These are phyloP conservation scores for Gossypium ekmanianum DNA, from an alignment of 345 rosid species.

Conservation along the genomic window DNA sequence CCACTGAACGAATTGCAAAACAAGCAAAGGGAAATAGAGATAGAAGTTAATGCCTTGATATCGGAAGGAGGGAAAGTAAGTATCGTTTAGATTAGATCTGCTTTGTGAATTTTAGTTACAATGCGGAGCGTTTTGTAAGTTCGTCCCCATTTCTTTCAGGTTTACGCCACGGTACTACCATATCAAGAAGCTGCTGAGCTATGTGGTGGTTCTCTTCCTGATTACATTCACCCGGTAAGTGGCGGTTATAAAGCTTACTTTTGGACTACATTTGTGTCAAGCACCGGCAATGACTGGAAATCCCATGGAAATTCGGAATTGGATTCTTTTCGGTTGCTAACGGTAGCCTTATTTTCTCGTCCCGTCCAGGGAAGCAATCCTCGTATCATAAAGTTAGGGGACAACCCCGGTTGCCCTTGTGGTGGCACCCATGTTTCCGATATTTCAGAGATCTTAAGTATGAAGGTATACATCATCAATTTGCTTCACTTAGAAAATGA, in stretches of 20 bases:
- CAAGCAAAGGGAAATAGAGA: constrained; percentile 59
- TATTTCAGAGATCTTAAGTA: constrained; percentile 58
- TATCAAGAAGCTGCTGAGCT: constrained; percentile 61
- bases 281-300: background rate
- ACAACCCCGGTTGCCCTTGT: constrained; percentile 72
- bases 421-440: constrained; percentile 88
- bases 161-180: constrained; percentile 49
- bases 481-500: constrained; percentile 4
- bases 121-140: background rate
- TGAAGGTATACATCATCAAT: constrained; percentile 45
- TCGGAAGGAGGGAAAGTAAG: constrained; percentile 64
- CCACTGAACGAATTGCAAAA: constrained; percentile 49
- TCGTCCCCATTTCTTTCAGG: constrained; percentile 31
- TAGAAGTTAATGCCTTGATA: constrained; percentile 61
- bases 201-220: constrained; percentile 83
- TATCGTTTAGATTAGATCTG: constrained; percentile 7
- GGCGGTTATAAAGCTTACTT: background rate
- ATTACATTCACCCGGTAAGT: constrained; percentile 66
- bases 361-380: constrained; percentile 67
- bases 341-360: background rate
- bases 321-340: background rate
- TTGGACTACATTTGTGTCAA: background rate
- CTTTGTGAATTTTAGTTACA: background rate
- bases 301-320: background rate
- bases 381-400: constrained; percentile 65